A percentile compares a stretch with the other conserved stretches of the same genome.
Evolutionary conservation across 176 grass and related monocot genomes (phyloP).

Genomic region (Carex scoparia): DNA sequence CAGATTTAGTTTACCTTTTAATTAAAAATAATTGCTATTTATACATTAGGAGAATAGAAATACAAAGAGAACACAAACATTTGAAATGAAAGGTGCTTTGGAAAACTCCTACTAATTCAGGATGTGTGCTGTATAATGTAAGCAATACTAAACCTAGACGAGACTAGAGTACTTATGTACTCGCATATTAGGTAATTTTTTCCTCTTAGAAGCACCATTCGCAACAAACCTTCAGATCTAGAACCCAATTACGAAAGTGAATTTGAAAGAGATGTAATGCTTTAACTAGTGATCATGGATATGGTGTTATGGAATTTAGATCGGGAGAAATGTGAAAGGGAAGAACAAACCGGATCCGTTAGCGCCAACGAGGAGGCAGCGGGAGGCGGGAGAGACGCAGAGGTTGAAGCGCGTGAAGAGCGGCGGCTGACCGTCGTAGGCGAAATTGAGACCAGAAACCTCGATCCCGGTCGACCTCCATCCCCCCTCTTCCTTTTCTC

Average conservation of each 20-base stretch:
- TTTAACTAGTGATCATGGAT: neutral
- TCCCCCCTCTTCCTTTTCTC: constrained; percentile 29
- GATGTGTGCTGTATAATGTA: neutral
- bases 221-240: neutral
- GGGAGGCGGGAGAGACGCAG: constrained; percentile 61
- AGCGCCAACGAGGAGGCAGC: constrained; percentile 86
- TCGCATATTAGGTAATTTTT: neutral
- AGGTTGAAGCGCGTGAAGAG: constrained; percentile 73
- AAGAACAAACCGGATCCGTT: constrained; percentile 66
- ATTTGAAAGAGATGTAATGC: neutral
- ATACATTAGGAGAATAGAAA: neutral
- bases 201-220: neutral
- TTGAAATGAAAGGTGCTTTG: neutral
- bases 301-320: neutral
- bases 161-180: neutral
- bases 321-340: neutral
- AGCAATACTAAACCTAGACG: neutral
- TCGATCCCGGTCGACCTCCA: constrained; percentile 66
- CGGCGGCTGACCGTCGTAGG: constrained; percentile 68
- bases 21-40: neutral
- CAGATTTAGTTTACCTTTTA: neutral
- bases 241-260: neutral
- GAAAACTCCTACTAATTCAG: neutral
- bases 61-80: neutral
- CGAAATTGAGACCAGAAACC: constrained; percentile 66